A percentile compares a stretch with the other conserved stretches of the same genome.
Conservation (phyloP, 1,139 yeast genomes). For the Wickerhamiella infanticola region DNA sequence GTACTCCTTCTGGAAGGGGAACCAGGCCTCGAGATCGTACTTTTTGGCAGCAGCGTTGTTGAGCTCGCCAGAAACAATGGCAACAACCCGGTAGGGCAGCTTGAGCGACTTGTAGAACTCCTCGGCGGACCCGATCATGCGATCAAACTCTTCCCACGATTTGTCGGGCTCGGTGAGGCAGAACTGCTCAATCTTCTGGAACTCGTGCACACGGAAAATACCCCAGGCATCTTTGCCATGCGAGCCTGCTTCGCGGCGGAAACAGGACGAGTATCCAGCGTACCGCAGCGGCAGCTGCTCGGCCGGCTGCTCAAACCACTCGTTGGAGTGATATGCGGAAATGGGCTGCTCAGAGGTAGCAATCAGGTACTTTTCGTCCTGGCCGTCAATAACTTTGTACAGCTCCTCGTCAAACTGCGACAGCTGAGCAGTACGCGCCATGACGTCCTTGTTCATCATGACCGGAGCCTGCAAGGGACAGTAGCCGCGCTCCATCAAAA, state of each 20-base stretch:
- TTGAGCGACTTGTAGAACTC: slow-evolving; percentile 86
- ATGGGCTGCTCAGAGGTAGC: slow-evolving; percentile 99
- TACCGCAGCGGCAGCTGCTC: slow-evolving; percentile 89
- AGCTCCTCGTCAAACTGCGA: slow-evolving; percentile 96
- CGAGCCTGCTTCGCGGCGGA: slow-evolving; percentile 98
- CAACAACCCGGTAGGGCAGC: slow-evolving; percentile 92
- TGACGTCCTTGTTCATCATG: slow-evolving; percentile 98
- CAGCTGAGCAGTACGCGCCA: slow-evolving; percentile 98
- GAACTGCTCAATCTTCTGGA: slow-evolving; percentile 96
- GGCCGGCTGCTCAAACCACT: slow-evolving; percentile 96
- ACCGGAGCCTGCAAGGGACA: slow-evolving; percentile 95
- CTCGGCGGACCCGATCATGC: slow-evolving; percentile 83
- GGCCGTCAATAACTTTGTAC: slow-evolving; percentile 92
- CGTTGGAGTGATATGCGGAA: slow-evolving; percentile 93
- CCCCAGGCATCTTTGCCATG: slow-evolving; percentile 99
- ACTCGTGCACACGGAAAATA: slow-evolving; percentile 95
- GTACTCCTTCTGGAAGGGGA: slow-evolving; percentile 98
- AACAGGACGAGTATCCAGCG: slow-evolving; percentile 96
- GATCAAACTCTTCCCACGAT: slow-evolving; percentile 93
- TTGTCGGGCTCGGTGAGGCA: slow-evolving; percentile 93
- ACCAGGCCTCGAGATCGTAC: slow-evolving; percentile 99
- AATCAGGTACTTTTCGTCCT: slow-evolving; percentile 90
- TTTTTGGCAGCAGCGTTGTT: slow-evolving; percentile 99
- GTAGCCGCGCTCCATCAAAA: slow-evolving; percentile 68
- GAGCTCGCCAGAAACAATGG: slow-evolving; percentile 95